These are phyloP conservation scores for Vinca minor DNA, from an alignment of 257 asterid genomes.

Conservation along the genomic window DNA sequence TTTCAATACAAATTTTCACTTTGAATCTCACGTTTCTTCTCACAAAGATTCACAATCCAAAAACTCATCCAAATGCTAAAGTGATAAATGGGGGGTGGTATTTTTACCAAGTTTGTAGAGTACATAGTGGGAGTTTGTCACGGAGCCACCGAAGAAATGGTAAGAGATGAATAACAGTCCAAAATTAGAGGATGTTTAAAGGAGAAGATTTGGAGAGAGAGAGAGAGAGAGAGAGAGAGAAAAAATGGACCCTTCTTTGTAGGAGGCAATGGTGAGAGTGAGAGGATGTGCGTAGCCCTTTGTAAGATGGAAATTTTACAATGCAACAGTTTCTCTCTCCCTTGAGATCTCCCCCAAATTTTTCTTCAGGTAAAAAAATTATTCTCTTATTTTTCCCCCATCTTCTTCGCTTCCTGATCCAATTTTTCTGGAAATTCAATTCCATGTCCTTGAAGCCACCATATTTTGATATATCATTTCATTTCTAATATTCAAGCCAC, in stretches of 20 bases:
- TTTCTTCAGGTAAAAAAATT: conserved; percentile 27
- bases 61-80: too few species aligned
- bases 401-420: not conserved
- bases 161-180: conserved; percentile 4
- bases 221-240: conserved; percentile 14
- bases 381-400: not conserved
- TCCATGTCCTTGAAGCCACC: not conserved
- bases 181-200: conserved; percentile 17
- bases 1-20: too few species aligned
- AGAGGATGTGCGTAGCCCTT: conserved; percentile 17
- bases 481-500: not conserved
- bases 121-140: not conserved
- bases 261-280: conserved; percentile 24
- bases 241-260: conserved; percentile 23
- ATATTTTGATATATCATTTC: not conserved
- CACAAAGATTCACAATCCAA: too few species aligned
- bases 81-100: not conserved
- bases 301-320: conserved; percentile 13
- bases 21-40: too few species aligned
- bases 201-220: conserved; percentile 16
- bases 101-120: not conserved
- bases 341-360: conserved; percentile 12
- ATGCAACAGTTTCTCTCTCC: conserved; percentile 13
- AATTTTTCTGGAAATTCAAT: too few species aligned
- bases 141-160: conserved; percentile 6